Conservation (phyloP, 257 asterid species). For the Solanum commersonii region DNA sequence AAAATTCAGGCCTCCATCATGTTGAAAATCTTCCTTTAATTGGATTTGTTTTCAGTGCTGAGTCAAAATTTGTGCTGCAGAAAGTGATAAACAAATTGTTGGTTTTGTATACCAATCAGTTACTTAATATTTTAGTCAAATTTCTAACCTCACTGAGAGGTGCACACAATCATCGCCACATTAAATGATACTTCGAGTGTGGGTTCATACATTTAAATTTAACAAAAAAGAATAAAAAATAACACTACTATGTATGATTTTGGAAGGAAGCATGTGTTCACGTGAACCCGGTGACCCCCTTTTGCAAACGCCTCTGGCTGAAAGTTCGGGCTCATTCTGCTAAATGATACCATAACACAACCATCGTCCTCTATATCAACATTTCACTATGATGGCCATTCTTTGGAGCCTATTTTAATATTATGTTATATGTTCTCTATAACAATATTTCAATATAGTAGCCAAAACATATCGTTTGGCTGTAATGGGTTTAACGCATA, state of each 20-base stretch:
- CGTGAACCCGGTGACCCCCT: too few relatives aligned
- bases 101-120: not conserved
- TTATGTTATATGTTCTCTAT: too few relatives aligned
- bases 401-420: too few relatives aligned
- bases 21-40: not conserved
- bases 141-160: too few relatives aligned
- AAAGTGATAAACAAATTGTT: constrained; percentile 26
- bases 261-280: not conserved
- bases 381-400: too few relatives aligned
- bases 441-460: too few relatives aligned
- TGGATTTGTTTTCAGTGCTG: not conserved
- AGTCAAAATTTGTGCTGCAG: constrained; percentile 1
- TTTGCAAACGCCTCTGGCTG: not conserved
- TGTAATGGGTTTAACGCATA: not conserved
- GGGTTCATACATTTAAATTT: too few relatives aligned
- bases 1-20: not conserved
- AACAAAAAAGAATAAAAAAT: too few relatives aligned
- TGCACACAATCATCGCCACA: too few relatives aligned
- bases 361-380: not conserved
- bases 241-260: not conserved
- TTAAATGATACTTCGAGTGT: too few relatives aligned
- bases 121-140: too few relatives aligned
- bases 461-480: not conserved
- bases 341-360: not conserved
- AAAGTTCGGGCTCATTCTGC: constrained; percentile 1